A percentile compares a stretch with the other conserved stretches of the same genome.
These are phyloP conservation scores for Abelmoschus esculentus DNA, from an alignment of 345 rosid genomes.

Conservation along the genomic window DNA sequence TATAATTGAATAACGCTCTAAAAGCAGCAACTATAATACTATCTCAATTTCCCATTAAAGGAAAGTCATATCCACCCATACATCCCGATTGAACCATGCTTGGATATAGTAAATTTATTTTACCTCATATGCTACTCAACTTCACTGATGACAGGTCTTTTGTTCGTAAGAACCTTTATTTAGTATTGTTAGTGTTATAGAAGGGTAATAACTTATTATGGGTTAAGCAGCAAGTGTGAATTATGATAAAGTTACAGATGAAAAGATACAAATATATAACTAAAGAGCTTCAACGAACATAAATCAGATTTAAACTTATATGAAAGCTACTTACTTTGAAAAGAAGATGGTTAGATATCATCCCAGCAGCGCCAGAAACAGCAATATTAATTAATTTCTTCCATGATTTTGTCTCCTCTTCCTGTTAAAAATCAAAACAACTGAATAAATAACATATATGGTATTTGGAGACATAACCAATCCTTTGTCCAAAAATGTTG, in stretches of 20 bases:
- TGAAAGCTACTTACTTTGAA: conserved; percentile 60
- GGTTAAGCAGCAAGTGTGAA: background rate
- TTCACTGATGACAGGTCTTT: background rate
- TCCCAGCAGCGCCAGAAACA: conserved; percentile 97
- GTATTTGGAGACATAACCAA: no score
- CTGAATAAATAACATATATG: no score
- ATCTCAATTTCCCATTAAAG: background rate
- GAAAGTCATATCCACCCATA: background rate
- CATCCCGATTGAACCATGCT: background rate
- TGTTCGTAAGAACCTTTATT: background rate
- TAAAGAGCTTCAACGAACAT: background rate
- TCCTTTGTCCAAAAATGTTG: no score
- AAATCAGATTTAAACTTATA: background rate
- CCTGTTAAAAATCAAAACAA: conserved; percentile 32
- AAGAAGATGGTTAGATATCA: conserved; percentile 90
- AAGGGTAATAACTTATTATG: background rate
- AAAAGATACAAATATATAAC: background rate
- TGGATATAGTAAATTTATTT: background rate
- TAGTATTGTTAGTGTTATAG: background rate
- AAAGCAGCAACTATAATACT: background rate
- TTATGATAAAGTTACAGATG: background rate
- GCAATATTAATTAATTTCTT: conserved; percentile 68
- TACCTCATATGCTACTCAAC: background rate
- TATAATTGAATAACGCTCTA: background rate
- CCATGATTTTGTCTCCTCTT: conserved; percentile 91